These are phyloP conservation scores for Neurospora sp. DNA, from an alignment of 495 filamentous ascomycete species.

Conservation along the genomic window DNA sequence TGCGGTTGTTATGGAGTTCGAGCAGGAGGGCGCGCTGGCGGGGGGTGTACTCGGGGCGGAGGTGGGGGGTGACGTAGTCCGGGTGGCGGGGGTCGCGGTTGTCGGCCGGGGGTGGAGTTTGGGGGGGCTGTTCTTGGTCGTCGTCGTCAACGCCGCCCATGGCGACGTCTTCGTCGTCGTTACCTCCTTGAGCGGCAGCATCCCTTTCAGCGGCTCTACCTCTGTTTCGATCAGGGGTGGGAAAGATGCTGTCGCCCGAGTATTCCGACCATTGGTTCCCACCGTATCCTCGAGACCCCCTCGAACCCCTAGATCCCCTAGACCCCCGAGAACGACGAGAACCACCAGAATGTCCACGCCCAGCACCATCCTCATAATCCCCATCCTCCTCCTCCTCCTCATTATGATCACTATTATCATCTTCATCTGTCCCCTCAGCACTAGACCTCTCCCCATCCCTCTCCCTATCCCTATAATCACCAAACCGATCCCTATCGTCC, in stretches of 20 bases:
- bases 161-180: neutral
- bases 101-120: neutral
- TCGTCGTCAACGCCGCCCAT: neutral
- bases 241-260: neutral
- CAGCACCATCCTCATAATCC: neutral
- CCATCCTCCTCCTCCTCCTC: neutral
- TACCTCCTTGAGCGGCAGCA: too few relatives aligned
- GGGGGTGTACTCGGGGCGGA: neutral
- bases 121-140: neutral
- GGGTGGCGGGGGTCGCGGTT: neutral
- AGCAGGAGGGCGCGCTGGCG: neutral
- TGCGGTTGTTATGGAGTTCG: neutral
- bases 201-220: neutral
- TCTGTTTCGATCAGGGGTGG: neutral
- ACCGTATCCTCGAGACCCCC: neutral
- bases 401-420: neutral
- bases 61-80: neutral
- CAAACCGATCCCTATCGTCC: neutral
- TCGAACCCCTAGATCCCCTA: neutral
- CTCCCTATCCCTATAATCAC: neutral
- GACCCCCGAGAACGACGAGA: neutral
- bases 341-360: neutral
- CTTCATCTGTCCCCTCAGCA: neutral
- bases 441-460: neutral
- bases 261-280: neutral